A percentile compares a stretch with the other conserved stretches of the same genome.
phyloP scores from a whole-genome alignment of 2,329 filamentous ascomycete species.

The Colletotrichum salicis region DNA sequence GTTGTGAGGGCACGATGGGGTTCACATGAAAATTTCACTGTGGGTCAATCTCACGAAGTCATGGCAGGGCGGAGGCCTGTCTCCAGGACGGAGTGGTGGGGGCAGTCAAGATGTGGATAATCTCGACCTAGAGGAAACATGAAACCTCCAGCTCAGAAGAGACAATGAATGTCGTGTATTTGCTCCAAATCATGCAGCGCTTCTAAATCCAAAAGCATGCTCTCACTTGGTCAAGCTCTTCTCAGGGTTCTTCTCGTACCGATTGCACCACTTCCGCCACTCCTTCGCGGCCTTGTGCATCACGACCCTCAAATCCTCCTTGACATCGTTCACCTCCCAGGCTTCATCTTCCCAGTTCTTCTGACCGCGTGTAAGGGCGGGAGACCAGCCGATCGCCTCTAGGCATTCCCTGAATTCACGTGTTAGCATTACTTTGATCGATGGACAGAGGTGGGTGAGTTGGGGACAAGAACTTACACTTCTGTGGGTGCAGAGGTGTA shows the following conservation, averaged over 20 bases:
- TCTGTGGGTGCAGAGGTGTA: conserved; percentile 29
- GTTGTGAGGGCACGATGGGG: background rate
- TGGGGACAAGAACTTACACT: background rate
- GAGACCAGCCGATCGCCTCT: conserved; percentile 32
- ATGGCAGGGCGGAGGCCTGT: background rate
- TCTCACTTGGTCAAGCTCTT: conserved; percentile 27
- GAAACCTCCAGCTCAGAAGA: no score
- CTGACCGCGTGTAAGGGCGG: conserved; percentile 4
- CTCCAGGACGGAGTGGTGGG: background rate
- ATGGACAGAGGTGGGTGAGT: rapidly evolving
- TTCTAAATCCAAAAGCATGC: background rate
- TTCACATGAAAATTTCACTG: background rate
- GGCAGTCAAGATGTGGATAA: no score
- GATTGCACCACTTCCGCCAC: conserved; percentile 31
- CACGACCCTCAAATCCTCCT: conserved; percentile 26
- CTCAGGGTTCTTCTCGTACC: conserved; percentile 31
- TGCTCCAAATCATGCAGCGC: background rate
- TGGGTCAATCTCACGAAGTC: background rate
- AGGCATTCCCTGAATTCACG: conserved; percentile 9
- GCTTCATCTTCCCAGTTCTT: conserved; percentile 34
- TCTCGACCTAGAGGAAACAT: no score
- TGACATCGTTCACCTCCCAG: conserved; percentile 29
- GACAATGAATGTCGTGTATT: background rate
- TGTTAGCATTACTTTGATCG: background rate
- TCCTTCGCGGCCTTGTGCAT: conserved; percentile 32